phyloP scores from a whole-genome alignment of 352 stramenopile species.

The Globisporangium nodosum region DNA sequence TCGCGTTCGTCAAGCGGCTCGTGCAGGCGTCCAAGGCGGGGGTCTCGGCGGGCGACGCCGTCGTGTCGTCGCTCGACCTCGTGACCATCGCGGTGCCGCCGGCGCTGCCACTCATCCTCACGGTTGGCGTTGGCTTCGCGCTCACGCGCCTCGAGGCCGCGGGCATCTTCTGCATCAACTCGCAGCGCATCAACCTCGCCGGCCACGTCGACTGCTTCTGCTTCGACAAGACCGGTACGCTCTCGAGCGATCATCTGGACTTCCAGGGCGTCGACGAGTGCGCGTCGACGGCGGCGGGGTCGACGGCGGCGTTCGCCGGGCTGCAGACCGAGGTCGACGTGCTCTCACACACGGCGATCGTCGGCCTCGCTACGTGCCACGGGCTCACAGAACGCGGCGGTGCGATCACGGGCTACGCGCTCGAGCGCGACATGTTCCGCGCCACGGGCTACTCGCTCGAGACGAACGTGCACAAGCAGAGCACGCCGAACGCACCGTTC shows the following conservation, averaged over 20 bases:
- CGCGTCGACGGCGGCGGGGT: slow-evolving; percentile 21
- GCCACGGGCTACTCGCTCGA: slow-evolving; percentile 58
- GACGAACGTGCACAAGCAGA: slow-evolving; percentile 37
- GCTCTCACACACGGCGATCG: slow-evolving; percentile 49
- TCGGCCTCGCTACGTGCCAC: slow-evolving; percentile 67
- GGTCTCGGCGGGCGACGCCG: slow-evolving; percentile 14
- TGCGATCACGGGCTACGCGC: slow-evolving; percentile 53
- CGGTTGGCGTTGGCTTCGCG: slow-evolving; percentile 49
- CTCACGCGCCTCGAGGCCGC: slow-evolving; percentile 36
- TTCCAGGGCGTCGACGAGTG: slow-evolving; percentile 73
- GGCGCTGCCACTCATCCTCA: slow-evolving; percentile 50
- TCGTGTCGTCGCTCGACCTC: slow-evolving; percentile 39
- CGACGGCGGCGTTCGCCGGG: slow-evolving; percentile 33
- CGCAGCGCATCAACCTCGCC: slow-evolving; percentile 61
- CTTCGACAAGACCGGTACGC: slow-evolving; percentile 82
- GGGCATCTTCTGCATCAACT: slow-evolving; percentile 67
- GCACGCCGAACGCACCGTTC: slow-evolving; percentile 47
- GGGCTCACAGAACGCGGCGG: slow-evolving; percentile 47
- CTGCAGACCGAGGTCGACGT: slow-evolving; percentile 67
- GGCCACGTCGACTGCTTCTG: slow-evolving; percentile 73
- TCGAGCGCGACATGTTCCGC: slow-evolving; percentile 74
- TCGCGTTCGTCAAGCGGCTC: slow-evolving; percentile 50
- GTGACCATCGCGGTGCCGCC: slow-evolving; percentile 60
- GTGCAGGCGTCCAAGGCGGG: slow-evolving; percentile 25
- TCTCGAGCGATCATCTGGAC: slow-evolving; percentile 66